Evolutionary conservation across 2,329 filamentous ascomycete genomes (phyloP).

Genomic region (Stemphylium beticola): DNA sequence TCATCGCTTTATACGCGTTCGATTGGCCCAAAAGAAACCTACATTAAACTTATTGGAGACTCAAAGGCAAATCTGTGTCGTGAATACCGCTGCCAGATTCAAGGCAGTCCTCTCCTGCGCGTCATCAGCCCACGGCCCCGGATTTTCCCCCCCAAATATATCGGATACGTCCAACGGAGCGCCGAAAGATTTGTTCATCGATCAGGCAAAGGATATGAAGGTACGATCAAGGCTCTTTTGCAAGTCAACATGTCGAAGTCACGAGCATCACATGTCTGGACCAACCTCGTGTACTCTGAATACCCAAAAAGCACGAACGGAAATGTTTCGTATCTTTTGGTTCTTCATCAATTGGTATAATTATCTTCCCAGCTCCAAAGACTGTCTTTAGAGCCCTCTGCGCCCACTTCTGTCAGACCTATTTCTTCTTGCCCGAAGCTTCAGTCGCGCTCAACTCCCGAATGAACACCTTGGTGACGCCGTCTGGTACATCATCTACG

Average conservation of each 20-base stretch:
- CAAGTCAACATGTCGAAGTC: background rate
- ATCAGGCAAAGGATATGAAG: too few relatives aligned
- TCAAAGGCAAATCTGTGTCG: too few relatives aligned
- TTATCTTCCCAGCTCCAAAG: background rate
- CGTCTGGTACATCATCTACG: constrained; percentile 78
- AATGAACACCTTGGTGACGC: constrained; percentile 75
- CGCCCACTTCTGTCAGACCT: background rate
- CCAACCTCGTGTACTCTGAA: background rate
- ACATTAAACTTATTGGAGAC: too few relatives aligned
- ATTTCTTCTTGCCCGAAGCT: constrained; percentile 82
- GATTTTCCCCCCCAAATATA: too few relatives aligned
- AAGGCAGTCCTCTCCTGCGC: too few relatives aligned
- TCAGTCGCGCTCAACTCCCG: constrained; percentile 86
- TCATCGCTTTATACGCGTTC: too few relatives aligned
- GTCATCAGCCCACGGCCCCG: too few relatives aligned
- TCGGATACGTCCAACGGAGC: too few relatives aligned
- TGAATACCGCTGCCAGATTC: too few relatives aligned
- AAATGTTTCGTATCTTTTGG: background rate
- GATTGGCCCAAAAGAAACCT: too few relatives aligned
- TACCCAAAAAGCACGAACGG: background rate
- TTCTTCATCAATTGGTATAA: constrained; percentile 1
- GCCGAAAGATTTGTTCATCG: too few relatives aligned
- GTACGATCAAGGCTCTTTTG: background rate
- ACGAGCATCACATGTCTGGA: background rate
- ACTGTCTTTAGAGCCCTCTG: background rate